Evolutionary conservation across 441 rosid species (phyloP), one percentile per base, ranked within the genome.

Genomic region (Omphalea diandra): DNA sequence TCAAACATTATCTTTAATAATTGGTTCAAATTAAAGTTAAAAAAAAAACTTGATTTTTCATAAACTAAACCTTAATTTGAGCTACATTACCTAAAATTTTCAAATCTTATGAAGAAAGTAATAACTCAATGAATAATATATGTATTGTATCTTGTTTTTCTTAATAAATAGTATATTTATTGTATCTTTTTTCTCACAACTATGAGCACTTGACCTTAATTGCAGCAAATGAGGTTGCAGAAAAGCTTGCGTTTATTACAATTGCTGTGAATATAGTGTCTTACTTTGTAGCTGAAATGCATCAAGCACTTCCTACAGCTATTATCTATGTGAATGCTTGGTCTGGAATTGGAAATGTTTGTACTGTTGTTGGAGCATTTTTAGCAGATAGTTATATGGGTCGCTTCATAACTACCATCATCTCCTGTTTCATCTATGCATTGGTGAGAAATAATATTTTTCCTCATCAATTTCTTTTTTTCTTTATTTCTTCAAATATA

Each of bases 381-480:
- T 2, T 84, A 1, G 88, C 88, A 11, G 89, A 88, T 65, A 78
- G 87, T 50, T 84, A 84, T 36, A 64, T 88, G 29, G 87, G 93
- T 53, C 79, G 89, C 22, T 83, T 82, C 61, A 50, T 57, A 58
- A 84, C 85, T 52, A 78, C 82, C 61, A 53, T 85, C 4, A 18
- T 73, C 67, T 86, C 84, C 79, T 84, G 85, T 43, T 74, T 71
- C 77, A 20, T 84, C 55, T 86, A 84, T 64, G 64, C 83, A 0
- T 47, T 73, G 58, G 90, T 87, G 72, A 63, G 71, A 8, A 68
- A 5, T 36, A 36, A 5, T 5, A 36, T 2, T 36, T 36, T 36
- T 36, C 9, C 41, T 1, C 1, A 36, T 36, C 41, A 36, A 36
- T 36, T 36, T 36, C 41, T 36, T 41, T 11, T 10, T 7, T n/a